Evolutionary conservation across 2,329 filamentous ascomycete genomes (phyloP).

Genomic region (Epichloe festucae): DNA sequence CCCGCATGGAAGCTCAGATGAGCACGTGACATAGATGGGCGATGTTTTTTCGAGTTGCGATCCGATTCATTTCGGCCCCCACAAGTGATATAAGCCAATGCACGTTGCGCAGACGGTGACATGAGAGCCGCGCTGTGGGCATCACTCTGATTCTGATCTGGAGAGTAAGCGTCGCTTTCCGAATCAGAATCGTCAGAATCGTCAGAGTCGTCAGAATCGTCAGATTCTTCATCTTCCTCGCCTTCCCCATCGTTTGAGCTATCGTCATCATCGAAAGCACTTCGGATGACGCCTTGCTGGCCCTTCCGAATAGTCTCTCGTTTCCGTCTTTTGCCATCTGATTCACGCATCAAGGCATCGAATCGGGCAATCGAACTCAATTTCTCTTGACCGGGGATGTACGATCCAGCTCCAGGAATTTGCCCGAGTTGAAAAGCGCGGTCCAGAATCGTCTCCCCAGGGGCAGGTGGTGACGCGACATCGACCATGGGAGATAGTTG

Average conservation of each 20-base stretch:
- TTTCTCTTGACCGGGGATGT: slow-evolving; percentile 45
- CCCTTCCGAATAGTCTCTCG: slow-evolving; percentile 22
- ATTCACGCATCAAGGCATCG: slow-evolving; percentile 51
- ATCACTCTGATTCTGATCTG: slow-evolving; percentile 16
- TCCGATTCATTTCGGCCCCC: slow-evolving; percentile 24
- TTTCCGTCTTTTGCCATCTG: slow-evolving; percentile 36
- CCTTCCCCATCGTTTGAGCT: slow-evolving; percentile 27
- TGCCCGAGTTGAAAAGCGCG: slow-evolving; percentile 50
- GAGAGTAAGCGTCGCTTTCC: slow-evolving; percentile 26
- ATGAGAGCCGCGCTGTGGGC: slow-evolving; percentile 21
- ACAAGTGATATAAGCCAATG: slow-evolving; percentile 35
- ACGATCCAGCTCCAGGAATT: slow-evolving; percentile 46
- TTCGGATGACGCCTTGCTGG: slow-evolving; percentile 26
- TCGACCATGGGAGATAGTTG: slow-evolving; percentile 22
- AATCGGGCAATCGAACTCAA: slow-evolving; percentile 52
- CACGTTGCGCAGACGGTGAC: slow-evolving; percentile 32
- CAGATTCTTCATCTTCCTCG: slow-evolving; percentile 16
- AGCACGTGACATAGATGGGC: slow-evolving; percentile 19
- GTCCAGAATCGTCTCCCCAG: slow-evolving; percentile 54
- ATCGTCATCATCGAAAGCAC: slow-evolving; percentile 38
- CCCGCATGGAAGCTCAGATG: slow-evolving; percentile 20
- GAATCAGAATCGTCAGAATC: slow-evolving; percentile 26
- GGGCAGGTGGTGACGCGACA: slow-evolving; percentile 37
- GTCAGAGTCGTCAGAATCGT: slow-evolving; percentile 24
- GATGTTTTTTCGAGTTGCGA: slow-evolving; percentile 18